Evolutionary conservation across 2,329 filamentous ascomycete species (phyloP), one percentile per base, ranked within the genome.

Genomic region (Arthrobotrys sinensis): DNA sequence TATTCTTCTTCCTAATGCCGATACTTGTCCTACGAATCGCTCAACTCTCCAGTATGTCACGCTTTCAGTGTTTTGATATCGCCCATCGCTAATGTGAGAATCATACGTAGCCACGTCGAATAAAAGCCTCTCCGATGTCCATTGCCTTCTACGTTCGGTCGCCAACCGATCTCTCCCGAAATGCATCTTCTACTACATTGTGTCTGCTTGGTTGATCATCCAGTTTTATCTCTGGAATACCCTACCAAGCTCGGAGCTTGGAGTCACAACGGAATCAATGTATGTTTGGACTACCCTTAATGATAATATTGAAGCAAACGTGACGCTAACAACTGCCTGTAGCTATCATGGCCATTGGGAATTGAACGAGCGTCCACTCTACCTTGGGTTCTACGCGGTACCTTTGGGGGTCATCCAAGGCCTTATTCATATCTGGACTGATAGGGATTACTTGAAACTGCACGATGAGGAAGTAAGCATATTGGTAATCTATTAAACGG

Each of bases 281-380:
- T 82, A 79, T 19, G 80, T 62, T 66, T n/a, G 16, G 12, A 11
- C 34, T 10, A 8, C 24, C 12, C n/a, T 63, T 8, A 5, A 10
- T 8, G 16, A 34, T 24, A 8, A 7, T 24, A 19, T 12, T 21
- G 21, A 36, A 8, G 1, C 10, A 32, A 19, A 0, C 4, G 21
- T 48, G 11, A 40, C 16, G 19, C 38, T 67, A 6, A 65, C 65
- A 12, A 52, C n/a, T 36, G 4, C 55, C 19, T 28, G 11, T 45
- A 82, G 81, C 60, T 80, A 64, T 36, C 80, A 81, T 43, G 69
- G 80, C 76, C 32, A 80, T 64, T 53, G 69, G 43, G 80, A 80
- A 5, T 66, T 82, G 64, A 82, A 82, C 38, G 81, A 82, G 48
- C 73, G 81, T 45, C 80, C 79, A 34, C 68, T 82, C 48, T 82